These are phyloP conservation scores for Hyaloscypha bicolor DNA, from an alignment of 495 filamentous ascomycete species.

Conservation along the genomic window DNA sequence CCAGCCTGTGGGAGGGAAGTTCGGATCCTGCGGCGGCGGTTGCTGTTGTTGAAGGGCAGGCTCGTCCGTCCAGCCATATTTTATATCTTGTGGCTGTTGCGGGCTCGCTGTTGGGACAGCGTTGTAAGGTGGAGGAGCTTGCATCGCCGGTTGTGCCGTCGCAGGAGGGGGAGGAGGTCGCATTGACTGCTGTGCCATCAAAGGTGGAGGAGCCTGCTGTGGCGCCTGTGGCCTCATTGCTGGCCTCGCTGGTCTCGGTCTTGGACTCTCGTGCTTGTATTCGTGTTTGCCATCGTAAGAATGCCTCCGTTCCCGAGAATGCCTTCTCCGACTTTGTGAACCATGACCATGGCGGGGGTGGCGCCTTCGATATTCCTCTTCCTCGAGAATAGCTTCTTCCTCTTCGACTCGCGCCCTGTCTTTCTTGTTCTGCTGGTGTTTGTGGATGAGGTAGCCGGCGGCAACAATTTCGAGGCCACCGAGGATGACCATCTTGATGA, in stretches of 20 bases:
- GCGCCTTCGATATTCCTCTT: slow-evolving; percentile 18
- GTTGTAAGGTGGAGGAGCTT: slow-evolving; percentile 10
- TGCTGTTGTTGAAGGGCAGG: background rate
- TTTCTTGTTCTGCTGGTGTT: slow-evolving; percentile 30
- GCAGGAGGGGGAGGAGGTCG: background rate
- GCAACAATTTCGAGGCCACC: slow-evolving; percentile 32
- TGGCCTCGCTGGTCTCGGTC: background rate
- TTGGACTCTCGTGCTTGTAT: slow-evolving; percentile 20
- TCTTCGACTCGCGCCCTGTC: slow-evolving; percentile 22
- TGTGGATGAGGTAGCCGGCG: slow-evolving; percentile 30
- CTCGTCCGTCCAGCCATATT: slow-evolving; percentile 29
- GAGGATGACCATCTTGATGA: slow-evolving; percentile 30
- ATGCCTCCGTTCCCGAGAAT: slow-evolving; percentile 8
- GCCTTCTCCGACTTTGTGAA: background rate
- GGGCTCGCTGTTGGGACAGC: slow-evolving; percentile 6
- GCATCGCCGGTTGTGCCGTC: background rate
- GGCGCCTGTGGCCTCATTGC: background rate
- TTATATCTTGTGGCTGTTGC: slow-evolving; percentile 23
- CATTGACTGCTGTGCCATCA: background rate
- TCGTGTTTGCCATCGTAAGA: slow-evolving; percentile 16
- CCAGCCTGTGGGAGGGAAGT: slow-evolving; percentile 28
- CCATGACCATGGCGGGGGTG: slow-evolving; percentile 5
- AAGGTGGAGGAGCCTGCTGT: background rate
- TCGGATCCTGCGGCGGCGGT: slow-evolving; percentile 11
- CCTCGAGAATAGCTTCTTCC: slow-evolving; percentile 23